Evolutionary conservation across 257 asterid genomes (phyloP).

Genomic region (Solanum commersonii): DNA sequence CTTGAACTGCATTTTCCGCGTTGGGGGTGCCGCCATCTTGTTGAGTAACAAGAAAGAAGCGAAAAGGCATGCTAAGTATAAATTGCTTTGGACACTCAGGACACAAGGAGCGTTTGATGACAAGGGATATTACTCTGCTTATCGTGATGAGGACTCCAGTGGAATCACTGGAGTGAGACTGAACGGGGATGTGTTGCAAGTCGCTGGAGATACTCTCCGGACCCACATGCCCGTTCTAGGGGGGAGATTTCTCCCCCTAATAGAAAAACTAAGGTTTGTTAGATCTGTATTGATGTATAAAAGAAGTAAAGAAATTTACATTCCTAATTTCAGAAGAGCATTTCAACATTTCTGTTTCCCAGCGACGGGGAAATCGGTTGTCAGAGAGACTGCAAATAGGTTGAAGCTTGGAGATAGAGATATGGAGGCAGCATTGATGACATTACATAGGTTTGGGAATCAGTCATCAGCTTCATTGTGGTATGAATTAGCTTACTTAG

Average conservation of each 20-base stretch:
- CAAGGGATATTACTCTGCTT: conserved; percentile 42
- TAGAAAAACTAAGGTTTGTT: conserved; percentile 32
- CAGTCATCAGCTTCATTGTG: conserved; percentile 58
- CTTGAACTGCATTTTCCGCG: conserved; percentile 62
- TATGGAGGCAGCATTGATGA: conserved; percentile 38
- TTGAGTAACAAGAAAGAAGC: conserved; percentile 38
- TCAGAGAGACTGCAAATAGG: conserved; percentile 39
- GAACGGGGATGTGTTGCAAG: conserved; percentile 48
- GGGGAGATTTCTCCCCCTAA: conserved; percentile 32
- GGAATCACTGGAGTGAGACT: conserved; percentile 70
- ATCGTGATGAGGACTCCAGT: conserved; percentile 62
- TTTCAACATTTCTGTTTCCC: conserved; percentile 85
- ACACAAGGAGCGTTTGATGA: conserved; percentile 72
- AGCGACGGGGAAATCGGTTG: conserved; percentile 53
- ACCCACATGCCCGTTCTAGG: conserved; percentile 55
- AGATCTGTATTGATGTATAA: conserved; percentile 28
- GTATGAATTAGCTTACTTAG: conserved; percentile 65
- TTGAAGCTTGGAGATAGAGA: conserved; percentile 21
- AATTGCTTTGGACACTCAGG: conserved; percentile 35
- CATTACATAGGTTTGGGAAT: conserved; percentile 56
- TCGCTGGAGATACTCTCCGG: conserved; percentile 60
- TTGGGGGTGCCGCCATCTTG: conserved; percentile 69
- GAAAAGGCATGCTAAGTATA: conserved; percentile 35
- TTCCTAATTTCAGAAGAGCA: conserved; percentile 59
- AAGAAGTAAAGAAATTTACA: conserved; percentile 36